These are phyloP conservation scores for Mycosarcoma maydis DNA, from an alignment of 1,284 basidiomycete genomes.

Conservation along the genomic window DNA sequence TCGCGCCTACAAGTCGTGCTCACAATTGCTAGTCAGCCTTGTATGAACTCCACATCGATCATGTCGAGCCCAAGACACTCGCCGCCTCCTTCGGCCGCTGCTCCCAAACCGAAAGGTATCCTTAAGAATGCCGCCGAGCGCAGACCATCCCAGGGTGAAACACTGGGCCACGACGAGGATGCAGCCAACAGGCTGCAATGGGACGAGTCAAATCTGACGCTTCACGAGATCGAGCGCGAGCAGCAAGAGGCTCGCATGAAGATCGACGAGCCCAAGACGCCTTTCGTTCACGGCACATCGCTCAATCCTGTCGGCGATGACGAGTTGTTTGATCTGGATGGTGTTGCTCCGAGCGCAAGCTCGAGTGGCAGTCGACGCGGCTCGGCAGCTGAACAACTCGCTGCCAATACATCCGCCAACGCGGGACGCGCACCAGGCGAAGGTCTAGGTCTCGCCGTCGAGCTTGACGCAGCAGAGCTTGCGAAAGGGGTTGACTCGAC, in stretches of 20 bases:
- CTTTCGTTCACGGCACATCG: constrained; percentile 60
- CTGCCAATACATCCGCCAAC: constrained; percentile 61
- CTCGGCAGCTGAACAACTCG: constrained; percentile 51
- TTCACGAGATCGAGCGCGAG: constrained; percentile 63
- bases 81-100: constrained; percentile 59
- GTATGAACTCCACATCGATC: neutral
- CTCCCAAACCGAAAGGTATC: constrained; percentile 63
- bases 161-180: constrained; percentile 23
- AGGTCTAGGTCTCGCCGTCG: constrained; percentile 37
- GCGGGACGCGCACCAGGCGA: constrained; percentile 31
- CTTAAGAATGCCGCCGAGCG: constrained; percentile 59
- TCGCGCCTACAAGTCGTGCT: too few species aligned
- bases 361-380: constrained; percentile 17
- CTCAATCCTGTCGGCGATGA: constrained; percentile 58
- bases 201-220: constrained; percentile 64
- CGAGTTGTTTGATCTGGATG: constrained; percentile 55
- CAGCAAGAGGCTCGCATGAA: constrained; percentile 63
- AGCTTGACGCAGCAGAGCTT: constrained; percentile 52
- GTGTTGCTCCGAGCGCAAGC: constrained; percentile 20
- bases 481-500: constrained; percentile 7
- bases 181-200: constrained; percentile 53
- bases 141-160: constrained; percentile 35
- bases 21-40: neutral
- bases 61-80: constrained; percentile 55
- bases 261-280: constrained; percentile 67